Evolutionary conservation across 2,329 filamentous ascomycete genomes (phyloP), one percentile per base, ranked within the genome.

Genomic region (Paecilomyces formosus): DNA sequence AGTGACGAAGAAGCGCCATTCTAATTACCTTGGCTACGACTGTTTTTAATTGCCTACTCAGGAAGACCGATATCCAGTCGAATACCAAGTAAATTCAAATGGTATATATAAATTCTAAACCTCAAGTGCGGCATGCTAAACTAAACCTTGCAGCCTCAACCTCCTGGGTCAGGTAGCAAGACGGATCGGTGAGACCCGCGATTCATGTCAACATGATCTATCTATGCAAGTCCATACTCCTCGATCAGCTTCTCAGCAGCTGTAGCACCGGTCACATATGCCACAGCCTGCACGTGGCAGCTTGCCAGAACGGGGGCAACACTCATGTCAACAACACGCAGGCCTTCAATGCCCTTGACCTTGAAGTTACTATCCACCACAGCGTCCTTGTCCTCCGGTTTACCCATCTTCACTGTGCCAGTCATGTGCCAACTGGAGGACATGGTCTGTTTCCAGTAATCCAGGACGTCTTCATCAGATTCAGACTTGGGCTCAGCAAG

Each of bases 371-470:
- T 72, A 65, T 85, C 81, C 6, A 85, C 81, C 28, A 74, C 80
- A 0, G 79, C 77, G 33, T 76, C 73, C 0, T 59, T 57, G 7
- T 80, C 77, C 1, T 67, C 74, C 0, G 58, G 45, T 60, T 71
- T 77, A 0, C 83, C 84, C 83, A 87, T 87, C 66, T 79, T 80
- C 6, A 76, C 77, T 0, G 84, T 87, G 0, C 82, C 80, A 0
- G 75, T 81, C 79, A 79, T 84, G 66, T 82, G 83, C 80, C 78
- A 85, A 58, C 73, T 81, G 2, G 77, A 81, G 30, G 68, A 73
- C 18, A 76, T 70, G 24, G 69, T 78, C 28, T 77, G 68, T 56
- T 69, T 72, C 76, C 76, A 83, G 63, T 76, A 74, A 15, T 75
- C 74, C 51, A 77, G 60, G 12, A 87, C 72, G 58, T 85, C 82